Conservation (phyloP, 441 rosid species). For the Euphorbia celastroides region DNA sequence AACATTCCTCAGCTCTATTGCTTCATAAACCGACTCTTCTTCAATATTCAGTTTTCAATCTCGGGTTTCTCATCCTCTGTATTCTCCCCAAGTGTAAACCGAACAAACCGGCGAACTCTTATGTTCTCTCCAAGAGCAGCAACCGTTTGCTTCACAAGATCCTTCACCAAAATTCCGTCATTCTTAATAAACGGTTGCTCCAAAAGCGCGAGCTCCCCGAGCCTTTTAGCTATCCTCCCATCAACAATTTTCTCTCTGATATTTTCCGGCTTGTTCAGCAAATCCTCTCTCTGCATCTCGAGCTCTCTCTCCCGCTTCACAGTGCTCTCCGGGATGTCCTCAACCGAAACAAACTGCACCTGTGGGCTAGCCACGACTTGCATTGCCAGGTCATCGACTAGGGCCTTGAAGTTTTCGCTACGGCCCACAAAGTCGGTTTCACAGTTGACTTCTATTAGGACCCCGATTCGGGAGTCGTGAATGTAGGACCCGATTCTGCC, state of each 20-base stretch:
- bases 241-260: slow-evolving; percentile 80
- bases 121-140: slow-evolving; percentile 88
- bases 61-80: slow-evolving; percentile 22
- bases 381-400: slow-evolving; percentile 90
- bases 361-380: slow-evolving; percentile 89
- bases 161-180: slow-evolving; percentile 65
- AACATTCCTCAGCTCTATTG: neutral
- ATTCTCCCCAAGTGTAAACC: slow-evolving; percentile 70
- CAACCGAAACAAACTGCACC: slow-evolving; percentile 67
- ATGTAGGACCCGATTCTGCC: slow-evolving; percentile 95
- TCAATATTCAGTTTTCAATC: slow-evolving; percentile 5
- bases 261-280: slow-evolving; percentile 75
- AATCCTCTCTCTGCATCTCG: slow-evolving; percentile 91
- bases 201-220: slow-evolving; percentile 67
- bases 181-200: slow-evolving; percentile 78
- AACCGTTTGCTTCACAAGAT: slow-evolving; percentile 69
- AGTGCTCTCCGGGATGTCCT: slow-evolving; percentile 52
- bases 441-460: slow-evolving; percentile 81
- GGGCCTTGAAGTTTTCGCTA: slow-evolving; percentile 78
- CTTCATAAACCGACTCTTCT: neutral
- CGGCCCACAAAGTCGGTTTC: slow-evolving; percentile 96
- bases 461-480: slow-evolving; percentile 86
- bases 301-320: slow-evolving; percentile 65
- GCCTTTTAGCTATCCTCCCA: slow-evolving; percentile 76
- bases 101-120: slow-evolving; percentile 55